Evolutionary conservation across 2,329 filamentous ascomycete genomes (phyloP), one percentile per base, ranked within the genome.

Genomic region (Waltergamsia citrina): DNA sequence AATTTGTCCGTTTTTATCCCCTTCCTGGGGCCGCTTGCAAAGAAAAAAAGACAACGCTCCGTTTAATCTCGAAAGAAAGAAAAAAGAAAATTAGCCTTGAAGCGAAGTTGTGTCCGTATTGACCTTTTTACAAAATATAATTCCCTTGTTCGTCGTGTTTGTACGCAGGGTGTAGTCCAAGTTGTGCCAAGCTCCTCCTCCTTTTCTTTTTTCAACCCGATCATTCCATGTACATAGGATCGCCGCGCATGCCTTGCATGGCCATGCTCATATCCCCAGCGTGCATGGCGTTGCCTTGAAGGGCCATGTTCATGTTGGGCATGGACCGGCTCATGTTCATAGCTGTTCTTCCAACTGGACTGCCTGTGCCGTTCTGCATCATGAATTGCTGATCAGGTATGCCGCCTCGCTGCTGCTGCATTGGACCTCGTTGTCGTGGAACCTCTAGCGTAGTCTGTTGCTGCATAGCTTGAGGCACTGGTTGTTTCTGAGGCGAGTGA

Each of bases 201-300:
- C 12, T 6, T 18, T 19, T 32, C 14, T 8, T 32, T 9, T 7
- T n/a, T 32, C 3, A 19, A 17, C 9, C 15, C 33, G 40, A 33
- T 50, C 52, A 69, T 42, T 69, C 66, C 60, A 71, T 63, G 45
- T 67, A 73, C 64, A 74, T 69, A 25, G 60, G 54, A 36, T 71
- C 67, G 26, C 57, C 54, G 30, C 60, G 57, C 23, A 67, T 57
- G 21, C 60, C 59, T 37, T 65, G 60, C 51, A 69, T 65, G 9
- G 57, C 53, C 47, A 68, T 55, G 38, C 53, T 50, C 49, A 69
- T 60, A 28, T 68, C 65, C 11, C 52, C 53, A 28, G 54, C 54
- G 38, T 64, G 62, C 48, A 61, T 47, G n/a, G 47, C 43, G 39
- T 47, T 56, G 8, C 49, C 51, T 36, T 59, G 60, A 50, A 67